Conservation (phyloP, 805 yeast genomes). For the Cyberlindnera nakhonratchasimensis region DNA sequence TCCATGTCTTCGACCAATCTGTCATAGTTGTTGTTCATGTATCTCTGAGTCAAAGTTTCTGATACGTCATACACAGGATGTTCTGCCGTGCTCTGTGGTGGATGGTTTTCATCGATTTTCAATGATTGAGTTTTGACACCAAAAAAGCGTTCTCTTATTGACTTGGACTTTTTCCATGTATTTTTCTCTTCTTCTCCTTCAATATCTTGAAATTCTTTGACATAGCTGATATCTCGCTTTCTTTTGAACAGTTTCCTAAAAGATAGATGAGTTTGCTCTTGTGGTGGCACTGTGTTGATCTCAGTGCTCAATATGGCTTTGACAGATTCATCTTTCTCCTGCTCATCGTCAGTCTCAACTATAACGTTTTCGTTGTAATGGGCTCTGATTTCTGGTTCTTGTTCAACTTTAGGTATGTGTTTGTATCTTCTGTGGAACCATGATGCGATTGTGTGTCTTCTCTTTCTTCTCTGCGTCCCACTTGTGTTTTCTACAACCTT, state of each 20-base stretch:
- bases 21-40: conserved; percentile 22
- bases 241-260: conserved; percentile 10
- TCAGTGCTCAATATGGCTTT: no score
- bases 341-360: neutral
- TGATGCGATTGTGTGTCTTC: neutral
- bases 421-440: conserved; percentile 2
- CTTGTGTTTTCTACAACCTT: neutral
- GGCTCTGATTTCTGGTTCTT: neutral
- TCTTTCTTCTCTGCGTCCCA: neutral
- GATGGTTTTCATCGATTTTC: neutral
- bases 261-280: neutral
- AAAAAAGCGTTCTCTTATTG: conserved; percentile 13
- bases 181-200: conserved; percentile 1
- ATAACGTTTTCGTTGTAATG: neutral
- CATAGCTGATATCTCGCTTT: conserved; percentile 4
- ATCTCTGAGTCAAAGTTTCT: conserved; percentile 28
- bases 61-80: conserved; percentile 9
- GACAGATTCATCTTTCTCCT: no score
- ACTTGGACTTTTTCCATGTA: conserved; percentile 3
- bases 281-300: no score
- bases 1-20: conserved; percentile 25
- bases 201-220: conserved; percentile 3
- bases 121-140: neutral
- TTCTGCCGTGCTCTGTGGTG: neutral
- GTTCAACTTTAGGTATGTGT: neutral